Conservation (phyloP, 495 filamentous ascomycete genomes). For the Physcia stellaris region DNA sequence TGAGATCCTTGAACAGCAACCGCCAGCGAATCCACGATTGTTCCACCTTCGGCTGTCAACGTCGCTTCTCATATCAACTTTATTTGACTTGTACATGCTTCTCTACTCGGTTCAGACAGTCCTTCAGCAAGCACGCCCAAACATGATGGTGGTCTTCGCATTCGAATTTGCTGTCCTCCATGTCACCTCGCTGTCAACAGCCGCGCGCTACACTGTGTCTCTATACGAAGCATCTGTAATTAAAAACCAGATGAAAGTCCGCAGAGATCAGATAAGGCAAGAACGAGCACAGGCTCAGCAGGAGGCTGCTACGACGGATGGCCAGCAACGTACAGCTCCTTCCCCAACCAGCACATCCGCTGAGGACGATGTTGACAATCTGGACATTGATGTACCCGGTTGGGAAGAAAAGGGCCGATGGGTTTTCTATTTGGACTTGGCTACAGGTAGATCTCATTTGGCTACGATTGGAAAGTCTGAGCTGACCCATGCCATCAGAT, state of each 20-base stretch:
- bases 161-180: slow-evolving; percentile 89
- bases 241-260: slow-evolving; percentile 53
- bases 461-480: too few relatives aligned
- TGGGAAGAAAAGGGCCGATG: slow-evolving; percentile 96
- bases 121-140: slow-evolving; percentile 69
- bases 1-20: slow-evolving; percentile 89
- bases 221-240: slow-evolving; percentile 64
- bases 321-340: slow-evolving; percentile 19
- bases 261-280: slow-evolving; percentile 49
- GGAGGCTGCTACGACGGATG: slow-evolving; percentile 26
- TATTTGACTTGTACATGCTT: slow-evolving; percentile 66
- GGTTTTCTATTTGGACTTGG: slow-evolving; percentile 77
- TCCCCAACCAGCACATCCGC: slow-evolving; percentile 33
- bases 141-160: slow-evolving; percentile 99
- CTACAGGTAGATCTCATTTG: slow-evolving; percentile 52
- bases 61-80: slow-evolving; percentile 62
- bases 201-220: slow-evolving; percentile 64
- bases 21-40: slow-evolving; percentile 75
- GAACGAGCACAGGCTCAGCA: slow-evolving; percentile 40
- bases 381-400: slow-evolving; percentile 85
- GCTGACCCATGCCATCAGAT: too few relatives aligned
- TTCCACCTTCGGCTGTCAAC: slow-evolving; percentile 74
- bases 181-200: slow-evolving; percentile 66
- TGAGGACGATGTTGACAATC: slow-evolving; percentile 74
- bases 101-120: slow-evolving; percentile 70